These are phyloP conservation scores for Avena insularis DNA, from an alignment of 176 grass and related monocot species.

Conservation along the genomic window DNA sequence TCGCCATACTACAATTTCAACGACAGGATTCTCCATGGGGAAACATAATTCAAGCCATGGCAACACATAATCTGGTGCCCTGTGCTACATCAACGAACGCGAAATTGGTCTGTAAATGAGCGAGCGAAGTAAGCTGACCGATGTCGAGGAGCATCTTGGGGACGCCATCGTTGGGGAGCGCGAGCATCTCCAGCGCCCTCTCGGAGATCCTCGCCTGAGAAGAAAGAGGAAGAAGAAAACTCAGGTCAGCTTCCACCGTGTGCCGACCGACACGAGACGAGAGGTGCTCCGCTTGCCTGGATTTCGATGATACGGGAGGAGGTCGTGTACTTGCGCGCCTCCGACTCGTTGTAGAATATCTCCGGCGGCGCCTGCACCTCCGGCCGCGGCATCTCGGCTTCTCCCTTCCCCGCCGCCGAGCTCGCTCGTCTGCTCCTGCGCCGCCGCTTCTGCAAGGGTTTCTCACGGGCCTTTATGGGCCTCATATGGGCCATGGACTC, in stretches of 20 bases:
- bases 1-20: background rate
- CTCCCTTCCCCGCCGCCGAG: constrained; percentile 23
- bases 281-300: constrained; percentile 49
- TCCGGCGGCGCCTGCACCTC: constrained; percentile 95
- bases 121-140: constrained; percentile 43
- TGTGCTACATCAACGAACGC: too few species aligned
- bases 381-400: constrained; percentile 71
- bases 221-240: background rate
- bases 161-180: constrained; percentile 74
- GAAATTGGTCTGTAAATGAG: background rate
- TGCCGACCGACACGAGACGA: background rate
- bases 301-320: constrained; percentile 98
- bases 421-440: constrained; percentile 13
- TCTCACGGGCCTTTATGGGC: constrained; percentile 21
- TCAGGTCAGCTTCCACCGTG: background rate
- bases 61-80: background rate
- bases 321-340: constrained; percentile 97
- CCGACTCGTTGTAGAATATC: constrained; percentile 23
- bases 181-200: constrained; percentile 89
- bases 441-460: constrained; percentile 30
- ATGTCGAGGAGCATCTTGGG: constrained; percentile 92
- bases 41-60: background rate
- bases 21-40: background rate
- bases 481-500: background rate
- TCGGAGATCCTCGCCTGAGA: constrained; percentile 84